phyloP scores from a whole-genome alignment of 768 basidiomycete species.

The Pleurotus eryngii region DNA sequence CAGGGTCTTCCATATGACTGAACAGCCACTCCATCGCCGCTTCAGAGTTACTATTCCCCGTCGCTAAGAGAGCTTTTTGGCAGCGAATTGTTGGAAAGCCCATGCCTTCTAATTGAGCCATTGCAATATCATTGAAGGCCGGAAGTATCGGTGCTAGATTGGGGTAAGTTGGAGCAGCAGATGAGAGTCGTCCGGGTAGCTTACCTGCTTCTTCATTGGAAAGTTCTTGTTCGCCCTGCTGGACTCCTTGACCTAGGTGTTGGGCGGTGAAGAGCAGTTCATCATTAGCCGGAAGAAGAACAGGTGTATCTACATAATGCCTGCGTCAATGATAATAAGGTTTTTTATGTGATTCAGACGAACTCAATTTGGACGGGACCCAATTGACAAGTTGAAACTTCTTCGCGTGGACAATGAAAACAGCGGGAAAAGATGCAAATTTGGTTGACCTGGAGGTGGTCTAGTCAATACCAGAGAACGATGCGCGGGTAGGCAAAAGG shows the following conservation, averaged over 20 bases:
- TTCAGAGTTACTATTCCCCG: constrained; percentile 72
- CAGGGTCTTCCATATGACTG: constrained; percentile 90
- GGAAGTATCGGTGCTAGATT: constrained; percentile 37
- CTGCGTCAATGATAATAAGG: neutral
- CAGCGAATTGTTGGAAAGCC: constrained; percentile 86
- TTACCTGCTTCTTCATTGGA: constrained; percentile 47
- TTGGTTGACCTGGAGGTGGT: constrained; percentile 55
- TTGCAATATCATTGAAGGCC: constrained; percentile 68
- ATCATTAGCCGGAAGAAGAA: constrained; percentile 61
- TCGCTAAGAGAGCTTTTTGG: constrained; percentile 88
- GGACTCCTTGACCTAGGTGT: constrained; percentile 70
- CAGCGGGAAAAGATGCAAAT: constrained; percentile 85
- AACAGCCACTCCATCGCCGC: constrained; percentile 97
- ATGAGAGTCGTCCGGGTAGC: constrained; percentile 4
- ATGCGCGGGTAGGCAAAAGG: constrained; percentile 3
- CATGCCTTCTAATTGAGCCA: constrained; percentile 82
- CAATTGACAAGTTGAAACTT: constrained; percentile 96
- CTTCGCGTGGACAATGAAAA: constrained; percentile 85
- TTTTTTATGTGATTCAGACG: constrained; percentile 18
- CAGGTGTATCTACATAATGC: constrained; percentile 70
- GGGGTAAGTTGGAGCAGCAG: neutral
- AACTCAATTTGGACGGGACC: constrained; percentile 94
- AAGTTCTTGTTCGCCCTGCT: constrained; percentile 65
- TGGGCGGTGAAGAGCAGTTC: constrained; percentile 53
- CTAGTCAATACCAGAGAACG: neutral